Percentiles rank a stretch among this genome's conserved stretches.
phyloP scores from a whole-genome alignment of 2,329 filamentous ascomycete species.

The Remersonia thermophila region DNA sequence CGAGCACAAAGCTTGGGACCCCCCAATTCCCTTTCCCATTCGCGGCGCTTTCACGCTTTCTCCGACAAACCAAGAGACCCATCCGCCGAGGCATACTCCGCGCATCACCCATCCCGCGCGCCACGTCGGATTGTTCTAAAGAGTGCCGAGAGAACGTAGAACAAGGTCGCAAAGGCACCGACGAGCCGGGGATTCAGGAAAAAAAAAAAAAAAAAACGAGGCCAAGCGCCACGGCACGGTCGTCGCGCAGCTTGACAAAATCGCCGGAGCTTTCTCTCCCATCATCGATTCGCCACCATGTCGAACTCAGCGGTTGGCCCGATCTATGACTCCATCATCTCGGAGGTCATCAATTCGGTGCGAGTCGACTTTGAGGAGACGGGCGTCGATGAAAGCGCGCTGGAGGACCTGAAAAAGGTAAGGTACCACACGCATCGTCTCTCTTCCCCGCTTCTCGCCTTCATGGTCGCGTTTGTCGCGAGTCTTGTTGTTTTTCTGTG shows the following conservation, averaged over 20 bases:
- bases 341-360: slow-evolving; percentile 83
- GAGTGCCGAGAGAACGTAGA: no score
- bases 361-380: slow-evolving; percentile 94
- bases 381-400: slow-evolving; percentile 74
- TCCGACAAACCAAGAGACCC: no score
- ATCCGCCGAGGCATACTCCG: no score
- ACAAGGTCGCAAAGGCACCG: not conserved
- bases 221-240: not conserved
- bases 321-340: slow-evolving; percentile 68
- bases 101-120: no score
- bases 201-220: not conserved
- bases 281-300: slow-evolving; percentile 29
- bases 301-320: slow-evolving; percentile 53
- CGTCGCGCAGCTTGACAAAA: slow-evolving; percentile 4
- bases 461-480: not conserved
- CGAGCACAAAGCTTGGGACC: slow-evolving; percentile 5
- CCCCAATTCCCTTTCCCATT: no score
- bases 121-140: no score
- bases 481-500: slow-evolving; percentile 6
- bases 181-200: no score
- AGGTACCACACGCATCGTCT: slow-evolving; percentile 27
- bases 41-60: no score
- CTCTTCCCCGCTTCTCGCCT: not conserved
- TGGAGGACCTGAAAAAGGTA: slow-evolving; percentile 82
- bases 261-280: no score